Conservation (phyloP, 2,329 filamentous ascomycete species). For the Thelonectria rubi region DNA sequence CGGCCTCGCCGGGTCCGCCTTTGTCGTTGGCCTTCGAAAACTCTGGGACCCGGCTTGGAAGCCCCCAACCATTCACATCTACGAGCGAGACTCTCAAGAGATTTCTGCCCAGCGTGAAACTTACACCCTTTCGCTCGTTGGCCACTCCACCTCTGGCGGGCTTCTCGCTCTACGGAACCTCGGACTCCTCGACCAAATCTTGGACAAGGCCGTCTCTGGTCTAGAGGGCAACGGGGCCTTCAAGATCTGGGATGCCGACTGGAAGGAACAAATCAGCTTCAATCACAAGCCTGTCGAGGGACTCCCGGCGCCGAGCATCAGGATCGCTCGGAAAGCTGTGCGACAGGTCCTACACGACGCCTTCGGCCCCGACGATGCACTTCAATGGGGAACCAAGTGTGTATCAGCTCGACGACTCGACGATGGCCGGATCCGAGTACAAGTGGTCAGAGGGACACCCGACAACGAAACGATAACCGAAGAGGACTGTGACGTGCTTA, state of each 20-base stretch:
- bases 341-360: conserved; percentile 47
- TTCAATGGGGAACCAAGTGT: conserved; percentile 43
- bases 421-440: conserved; percentile 39
- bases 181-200: conserved; percentile 48
- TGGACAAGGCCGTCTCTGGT: conserved; percentile 46
- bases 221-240: conserved; percentile 46
- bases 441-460: conserved; percentile 18
- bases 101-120: conserved; percentile 45
- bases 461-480: conserved; percentile 16
- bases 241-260: conserved; percentile 52
- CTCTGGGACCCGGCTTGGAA: conserved; percentile 46
- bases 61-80: conserved; percentile 50
- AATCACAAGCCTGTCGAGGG: conserved; percentile 43
- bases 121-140: conserved; percentile 53
- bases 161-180: conserved; percentile 51
- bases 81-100: conserved; percentile 52
- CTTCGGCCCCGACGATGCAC: conserved; percentile 19
- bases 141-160: conserved; percentile 47
- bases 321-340: conserved; percentile 50
- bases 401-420: conserved; percentile 35
- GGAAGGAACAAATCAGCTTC: conserved; percentile 47
- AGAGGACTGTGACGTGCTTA: conserved; percentile 52
- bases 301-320: conserved; percentile 49
- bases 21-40: conserved; percentile 51
- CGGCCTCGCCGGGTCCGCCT: conserved; percentile 55